Conservation (phyloP, 441 rosid genomes). For the Erysimum cheiri region DNA sequence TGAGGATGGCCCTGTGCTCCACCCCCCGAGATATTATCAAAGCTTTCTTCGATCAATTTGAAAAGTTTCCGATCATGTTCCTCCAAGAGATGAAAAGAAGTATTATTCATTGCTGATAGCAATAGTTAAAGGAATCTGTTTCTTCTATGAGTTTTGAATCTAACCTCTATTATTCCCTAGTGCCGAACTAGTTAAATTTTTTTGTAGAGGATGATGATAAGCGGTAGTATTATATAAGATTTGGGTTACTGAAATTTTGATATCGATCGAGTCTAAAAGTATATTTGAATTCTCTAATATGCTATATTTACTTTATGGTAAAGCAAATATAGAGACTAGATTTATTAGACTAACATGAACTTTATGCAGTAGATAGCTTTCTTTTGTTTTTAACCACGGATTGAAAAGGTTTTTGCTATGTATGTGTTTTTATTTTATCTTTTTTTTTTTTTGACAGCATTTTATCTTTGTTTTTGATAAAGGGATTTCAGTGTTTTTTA, state of each 20-base stretch:
- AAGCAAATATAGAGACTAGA: background rate
- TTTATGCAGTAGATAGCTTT: background rate
- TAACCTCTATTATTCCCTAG: background rate
- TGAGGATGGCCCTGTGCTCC: conserved; percentile 6
- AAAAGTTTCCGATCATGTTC: background rate
- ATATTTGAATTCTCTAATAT: conserved; percentile 1
- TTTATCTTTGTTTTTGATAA: too few relatives aligned
- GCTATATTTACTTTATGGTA: too few relatives aligned
- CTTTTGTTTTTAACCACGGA: background rate
- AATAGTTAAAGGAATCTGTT: background rate
- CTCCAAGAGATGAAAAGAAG: background rate
- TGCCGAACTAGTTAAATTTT: background rate
- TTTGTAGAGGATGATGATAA: background rate
- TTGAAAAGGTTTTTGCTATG: background rate
- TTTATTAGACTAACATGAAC: background rate
- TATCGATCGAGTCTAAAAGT: background rate
- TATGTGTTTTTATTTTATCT: too few relatives aligned
- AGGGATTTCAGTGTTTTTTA: too few relatives aligned
- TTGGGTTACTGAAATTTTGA: background rate
- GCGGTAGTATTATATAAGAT: background rate
- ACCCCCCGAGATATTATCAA: conserved; percentile 1
- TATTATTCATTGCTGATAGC: background rate
- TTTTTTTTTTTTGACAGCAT: too few relatives aligned
- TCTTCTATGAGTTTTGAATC: background rate
- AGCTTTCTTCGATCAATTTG: background rate